Conservation (phyloP, 371 early-diverging fungal genomes). For the Chytridiales sp. region DNA sequence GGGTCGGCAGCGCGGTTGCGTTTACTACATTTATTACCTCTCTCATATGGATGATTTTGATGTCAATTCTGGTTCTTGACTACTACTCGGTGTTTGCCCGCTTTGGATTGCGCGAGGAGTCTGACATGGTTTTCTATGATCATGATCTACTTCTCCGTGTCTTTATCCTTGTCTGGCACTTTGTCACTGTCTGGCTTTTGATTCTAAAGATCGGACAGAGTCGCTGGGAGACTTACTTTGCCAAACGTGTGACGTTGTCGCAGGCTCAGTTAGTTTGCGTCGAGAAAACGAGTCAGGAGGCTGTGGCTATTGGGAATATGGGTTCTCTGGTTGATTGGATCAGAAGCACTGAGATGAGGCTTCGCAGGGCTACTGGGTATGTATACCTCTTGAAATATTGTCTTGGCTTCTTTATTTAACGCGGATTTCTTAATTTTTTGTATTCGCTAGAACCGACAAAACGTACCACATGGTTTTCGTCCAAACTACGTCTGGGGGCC, state of each 20-base stretch:
- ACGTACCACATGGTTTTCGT: slow-evolving; percentile 26
- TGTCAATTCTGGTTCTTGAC: slow-evolving; percentile 68
- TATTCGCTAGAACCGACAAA: too few relatives aligned
- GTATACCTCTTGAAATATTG: too few relatives aligned
- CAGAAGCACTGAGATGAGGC: slow-evolving; percentile 34
- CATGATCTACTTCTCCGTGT: slow-evolving; percentile 59
- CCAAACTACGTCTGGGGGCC: slow-evolving; percentile 42
- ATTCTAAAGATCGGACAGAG: slow-evolving; percentile 49
- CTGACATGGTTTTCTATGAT: slow-evolving; percentile 49
- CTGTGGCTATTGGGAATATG: slow-evolving; percentile 58
- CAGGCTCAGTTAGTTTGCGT: slow-evolving; percentile 64
- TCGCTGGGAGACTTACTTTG: slow-evolving; percentile 57
- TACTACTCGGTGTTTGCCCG: slow-evolving; percentile 60
- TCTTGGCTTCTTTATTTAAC: too few relatives aligned
- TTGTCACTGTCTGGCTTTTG: slow-evolving; percentile 64
- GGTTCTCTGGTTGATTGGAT: slow-evolving; percentile 29
- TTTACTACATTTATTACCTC: slow-evolving; percentile 56
- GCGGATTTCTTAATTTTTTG: too few relatives aligned
- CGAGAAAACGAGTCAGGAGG: slow-evolving; percentile 57
- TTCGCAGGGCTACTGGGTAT: too few relatives aligned
- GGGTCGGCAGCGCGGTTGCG: slow-evolving; percentile 55
- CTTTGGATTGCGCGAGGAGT: slow-evolving; percentile 33
- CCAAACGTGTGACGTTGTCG: slow-evolving; percentile 49
- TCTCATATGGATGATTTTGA: slow-evolving; percentile 62
- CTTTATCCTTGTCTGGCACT: slow-evolving; percentile 71